Conservation (phyloP, 805 yeast species). For the Barnettozyma wickerhamii region DNA sequence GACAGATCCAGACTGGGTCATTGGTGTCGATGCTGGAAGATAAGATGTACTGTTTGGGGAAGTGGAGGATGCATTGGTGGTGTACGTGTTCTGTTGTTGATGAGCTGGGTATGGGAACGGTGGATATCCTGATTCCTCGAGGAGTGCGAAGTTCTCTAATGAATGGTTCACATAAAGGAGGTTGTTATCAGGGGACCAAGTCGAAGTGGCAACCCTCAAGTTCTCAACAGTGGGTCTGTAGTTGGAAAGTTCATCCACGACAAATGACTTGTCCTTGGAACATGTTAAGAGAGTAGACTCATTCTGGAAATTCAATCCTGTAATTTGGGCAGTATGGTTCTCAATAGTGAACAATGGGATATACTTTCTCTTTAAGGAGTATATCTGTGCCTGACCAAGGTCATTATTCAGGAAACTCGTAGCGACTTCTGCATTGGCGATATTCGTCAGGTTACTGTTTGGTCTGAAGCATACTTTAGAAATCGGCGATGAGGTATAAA, state of each 20-base stretch:
- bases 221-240: constrained; percentile 45
- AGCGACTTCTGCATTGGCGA: constrained; percentile 64
- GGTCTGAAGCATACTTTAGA: constrained; percentile 70
- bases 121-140: constrained; percentile 22
- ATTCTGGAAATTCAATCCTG: constrained; percentile 55
- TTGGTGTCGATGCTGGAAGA: constrained; percentile 13
- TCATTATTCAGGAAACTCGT: constrained; percentile 72
- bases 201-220: constrained; percentile 44
- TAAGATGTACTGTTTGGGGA: neutral
- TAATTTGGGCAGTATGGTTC: constrained; percentile 43
- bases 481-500: constrained; percentile 75
- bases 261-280: constrained; percentile 45
- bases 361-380: constrained; percentile 65
- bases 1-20: constrained; percentile 8
- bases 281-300: constrained; percentile 43
- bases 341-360: constrained; percentile 59
- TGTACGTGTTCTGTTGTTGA: constrained; percentile 6
- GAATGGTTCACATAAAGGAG: constrained; percentile 50
- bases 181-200: constrained; percentile 56
- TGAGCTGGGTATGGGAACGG: constrained; percentile 2
- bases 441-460: constrained; percentile 29
- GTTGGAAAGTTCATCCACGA: constrained; percentile 42
- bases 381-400: constrained; percentile 51
- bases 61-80: constrained; percentile 5
- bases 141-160: constrained; percentile 31